Evolutionary conservation across 495 filamentous ascomycete species (phyloP).

Genomic region (Penicillium psychrofluorescens): DNA sequence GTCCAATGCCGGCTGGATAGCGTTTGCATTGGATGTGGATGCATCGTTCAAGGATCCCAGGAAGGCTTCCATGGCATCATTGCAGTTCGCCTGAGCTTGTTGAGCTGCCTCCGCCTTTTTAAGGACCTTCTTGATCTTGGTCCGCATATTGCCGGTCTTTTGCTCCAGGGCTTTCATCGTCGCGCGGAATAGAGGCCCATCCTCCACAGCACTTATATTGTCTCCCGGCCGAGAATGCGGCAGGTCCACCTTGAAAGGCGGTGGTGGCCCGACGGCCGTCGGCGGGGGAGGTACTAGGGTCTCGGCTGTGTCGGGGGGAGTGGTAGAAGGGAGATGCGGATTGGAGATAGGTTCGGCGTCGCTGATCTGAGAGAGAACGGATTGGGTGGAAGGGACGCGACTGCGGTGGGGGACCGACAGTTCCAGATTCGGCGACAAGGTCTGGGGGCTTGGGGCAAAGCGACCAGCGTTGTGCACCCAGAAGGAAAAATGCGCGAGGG

Average conservation of each 20-base stretch:
- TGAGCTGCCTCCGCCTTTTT: slow-evolving; percentile 85
- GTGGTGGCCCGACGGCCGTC: slow-evolving; percentile 36
- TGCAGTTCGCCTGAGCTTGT: slow-evolving; percentile 70
- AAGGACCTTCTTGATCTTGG: slow-evolving; percentile 91
- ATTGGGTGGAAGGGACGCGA: slow-evolving; percentile 75
- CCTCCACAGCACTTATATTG: slow-evolving; percentile 78
- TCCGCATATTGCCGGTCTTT: slow-evolving; percentile 90
- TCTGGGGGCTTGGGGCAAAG: slow-evolving; percentile 27
- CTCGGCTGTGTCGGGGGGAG: slow-evolving; percentile 50
- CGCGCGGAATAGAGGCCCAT: slow-evolving; percentile 91
- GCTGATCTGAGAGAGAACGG: slow-evolving; percentile 69
- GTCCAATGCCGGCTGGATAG: slow-evolving; percentile 89
- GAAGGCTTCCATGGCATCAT: slow-evolving; percentile 74
- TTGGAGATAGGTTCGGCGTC: slow-evolving; percentile 47
- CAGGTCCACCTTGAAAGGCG: slow-evolving; percentile 74
- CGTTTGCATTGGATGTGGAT: slow-evolving; percentile 85
- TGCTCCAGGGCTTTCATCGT: slow-evolving; percentile 96
- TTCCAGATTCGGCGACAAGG: slow-evolving; percentile 62
- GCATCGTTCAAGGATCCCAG: slow-evolving; percentile 84
- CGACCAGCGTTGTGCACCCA: slow-evolving; percentile 72
- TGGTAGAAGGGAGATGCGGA: slow-evolving; percentile 52
- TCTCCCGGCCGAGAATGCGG: slow-evolving; percentile 80
- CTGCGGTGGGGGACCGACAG: slow-evolving; percentile 66
- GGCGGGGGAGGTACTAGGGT: slow-evolving; percentile 33
- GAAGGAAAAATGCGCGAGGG: slow-evolving; percentile 86